phyloP scores from a whole-genome alignment of 1,284 basidiomycete genomes.

The Fomes fomentarius region DNA sequence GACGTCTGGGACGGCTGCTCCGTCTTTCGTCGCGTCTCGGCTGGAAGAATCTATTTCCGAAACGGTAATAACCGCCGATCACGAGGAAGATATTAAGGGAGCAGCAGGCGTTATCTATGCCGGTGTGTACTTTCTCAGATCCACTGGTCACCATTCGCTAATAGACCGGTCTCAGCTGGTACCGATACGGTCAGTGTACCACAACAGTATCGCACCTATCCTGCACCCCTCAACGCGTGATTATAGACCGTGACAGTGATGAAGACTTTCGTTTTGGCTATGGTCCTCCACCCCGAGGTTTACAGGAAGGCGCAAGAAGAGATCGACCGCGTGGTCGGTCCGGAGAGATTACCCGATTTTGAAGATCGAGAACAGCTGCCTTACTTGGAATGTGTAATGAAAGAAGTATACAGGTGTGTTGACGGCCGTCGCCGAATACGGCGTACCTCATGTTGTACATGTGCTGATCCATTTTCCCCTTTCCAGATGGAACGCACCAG shows the following conservation, averaged over 20 bases:
- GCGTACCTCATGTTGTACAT: not conserved
- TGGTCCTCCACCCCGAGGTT: constrained; percentile 30
- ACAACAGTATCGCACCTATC: not conserved
- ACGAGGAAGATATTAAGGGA: constrained; percentile 30
- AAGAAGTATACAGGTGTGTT: constrained; percentile 31
- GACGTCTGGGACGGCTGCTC: constrained; percentile 27
- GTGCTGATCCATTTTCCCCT: not conserved
- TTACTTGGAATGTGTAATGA: constrained; percentile 38
- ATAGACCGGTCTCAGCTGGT: constrained; percentile 19
- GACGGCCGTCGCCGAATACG: not conserved
- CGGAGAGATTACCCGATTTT: constrained; percentile 36
- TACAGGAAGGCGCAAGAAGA: constrained; percentile 36
- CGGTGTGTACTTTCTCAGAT: constrained; percentile 16
- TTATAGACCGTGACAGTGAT: constrained; percentile 28
- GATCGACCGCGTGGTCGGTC: constrained; percentile 35
- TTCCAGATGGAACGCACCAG: constrained; percentile 26
- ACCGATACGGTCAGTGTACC: constrained; percentile 24
- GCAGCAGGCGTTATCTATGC: constrained; percentile 28
- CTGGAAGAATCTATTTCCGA: constrained; percentile 24
- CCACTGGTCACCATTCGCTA: not conserved
- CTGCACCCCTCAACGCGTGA: not conserved
- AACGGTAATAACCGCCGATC: constrained; percentile 18
- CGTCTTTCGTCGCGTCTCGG: constrained; percentile 26
- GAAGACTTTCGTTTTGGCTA: constrained; percentile 29
- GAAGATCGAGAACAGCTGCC: constrained; percentile 36